Evolutionary conservation across 352 stramenopile genomes (phyloP), one percentile per base, ranked within the genome.

Genomic region (Globisporangium okanoganense): DNA sequence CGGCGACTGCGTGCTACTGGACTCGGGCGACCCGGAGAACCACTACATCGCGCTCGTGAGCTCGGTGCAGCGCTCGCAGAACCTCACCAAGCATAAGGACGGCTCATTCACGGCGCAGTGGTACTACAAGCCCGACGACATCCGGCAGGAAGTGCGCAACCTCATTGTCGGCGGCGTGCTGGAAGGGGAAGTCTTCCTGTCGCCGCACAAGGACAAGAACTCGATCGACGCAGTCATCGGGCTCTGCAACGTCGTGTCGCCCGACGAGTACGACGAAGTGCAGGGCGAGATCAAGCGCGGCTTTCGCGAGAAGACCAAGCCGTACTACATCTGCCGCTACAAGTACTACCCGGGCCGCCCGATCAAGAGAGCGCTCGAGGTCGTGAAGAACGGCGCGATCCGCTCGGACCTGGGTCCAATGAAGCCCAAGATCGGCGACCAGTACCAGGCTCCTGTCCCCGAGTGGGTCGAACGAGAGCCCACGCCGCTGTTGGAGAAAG

Each of bases 51-150:
- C 85, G 13, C 77, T 94, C 10, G 85, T 94, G 24, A 88, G 78
- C 63, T 80, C 71, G 7, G 75, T 94, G 5, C 78, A 92, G 67
- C 78, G 73, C 1, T 88, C 82, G 22, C 75, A 82, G 53, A 75
- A 76, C 14, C 65, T 72, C 47, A 60, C 77, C 9, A 78, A 76
- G 45, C 77, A 14, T 74, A 76, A 40, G 29, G 49, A 9, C 69
- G 72, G 58, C 3, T 76, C 67, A 18, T 94, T 94, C 61, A 90
- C 85, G 36, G 85, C 80, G 25, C 81, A 92, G 64, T 94, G 85
- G 85, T 94, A 91, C 53, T 94, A 92, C 65, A 92, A 92, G 56
- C 79, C 81, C 0, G 79, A 90, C 8, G 85, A 94, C 51, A 71
- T 94, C 18, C 70, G 71, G 5, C 64, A 85, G 0, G 76, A 92